phyloP scores from a whole-genome alignment of 2,329 filamentous ascomycete genomes.

The Remersonia thermophila region DNA sequence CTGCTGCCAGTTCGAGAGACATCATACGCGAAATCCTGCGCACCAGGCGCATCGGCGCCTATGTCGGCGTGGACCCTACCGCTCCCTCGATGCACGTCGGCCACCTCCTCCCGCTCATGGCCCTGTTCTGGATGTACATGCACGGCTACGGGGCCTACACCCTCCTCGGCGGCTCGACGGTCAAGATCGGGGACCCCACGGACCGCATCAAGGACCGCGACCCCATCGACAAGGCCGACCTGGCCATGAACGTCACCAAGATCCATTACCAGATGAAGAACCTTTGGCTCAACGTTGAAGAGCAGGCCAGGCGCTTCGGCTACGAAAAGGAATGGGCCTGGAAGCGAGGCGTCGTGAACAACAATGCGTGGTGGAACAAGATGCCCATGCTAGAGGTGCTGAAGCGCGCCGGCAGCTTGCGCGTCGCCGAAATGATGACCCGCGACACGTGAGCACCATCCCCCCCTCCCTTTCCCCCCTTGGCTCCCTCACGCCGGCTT shows the following conservation, averaged over 20 bases:
- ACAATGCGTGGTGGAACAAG: slow-evolving; percentile 69
- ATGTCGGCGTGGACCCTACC: slow-evolving; percentile 74
- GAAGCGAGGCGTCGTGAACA: slow-evolving; percentile 61
- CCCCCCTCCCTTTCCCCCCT: slow-evolving; percentile 15
- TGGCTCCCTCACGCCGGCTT: too few species aligned
- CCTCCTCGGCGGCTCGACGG: slow-evolving; percentile 62
- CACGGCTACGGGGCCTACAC: slow-evolving; percentile 58
- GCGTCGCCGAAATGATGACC: slow-evolving; percentile 76
- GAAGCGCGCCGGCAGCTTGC: slow-evolving; percentile 57
- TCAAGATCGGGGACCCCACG: slow-evolving; percentile 67
- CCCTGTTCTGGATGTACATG: slow-evolving; percentile 72
- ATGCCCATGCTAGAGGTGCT: slow-evolving; percentile 64
- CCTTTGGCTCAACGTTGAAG: slow-evolving; percentile 63
- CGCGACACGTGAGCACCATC: slow-evolving; percentile 62
- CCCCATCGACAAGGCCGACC: slow-evolving; percentile 36
- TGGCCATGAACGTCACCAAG: slow-evolving; percentile 52
- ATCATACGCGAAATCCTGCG: slow-evolving; percentile 50
- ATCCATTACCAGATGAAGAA: slow-evolving; percentile 58
- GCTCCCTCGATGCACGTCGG: slow-evolving; percentile 69
- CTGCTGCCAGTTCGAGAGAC: slow-evolving; percentile 28
- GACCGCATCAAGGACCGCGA: slow-evolving; percentile 52
- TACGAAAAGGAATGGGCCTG: slow-evolving; percentile 52
- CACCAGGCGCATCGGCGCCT: slow-evolving; percentile 55
- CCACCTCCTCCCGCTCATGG: slow-evolving; percentile 71
- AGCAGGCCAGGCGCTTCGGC: slow-evolving; percentile 51